Base-by-base conservation (phyloP, 768 basidiomycete species). In the Suillus luteus region DNA sequence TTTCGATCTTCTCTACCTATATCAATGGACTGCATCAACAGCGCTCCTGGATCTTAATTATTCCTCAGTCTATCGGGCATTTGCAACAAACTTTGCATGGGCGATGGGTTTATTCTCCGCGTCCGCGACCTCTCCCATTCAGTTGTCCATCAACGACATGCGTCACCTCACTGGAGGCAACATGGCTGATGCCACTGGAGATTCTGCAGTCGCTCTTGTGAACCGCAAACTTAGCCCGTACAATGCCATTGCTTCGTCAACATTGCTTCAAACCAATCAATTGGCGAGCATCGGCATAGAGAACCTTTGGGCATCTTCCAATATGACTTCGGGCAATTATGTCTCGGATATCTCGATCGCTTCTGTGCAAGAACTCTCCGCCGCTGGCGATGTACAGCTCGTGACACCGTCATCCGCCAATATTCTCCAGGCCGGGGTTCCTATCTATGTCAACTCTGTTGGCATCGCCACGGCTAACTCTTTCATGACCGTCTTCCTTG, bases 61-160 rank as follows among this genome's bases (percentile, higher is more conserved):
- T 72, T 92, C 96, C 1, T 83, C 85, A 46, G 84, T 90, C 14
- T 98, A 95, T 75, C 83, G 87, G 60, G 84, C 90, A 27, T 98
- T 88, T 69, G 81, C 91, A 2, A 81, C 89, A 71, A 98, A 98
- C 71, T 97, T 96, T 68, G 85, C 89, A 0, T 98, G 95, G 95
- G 83, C 92, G 0, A 76, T 96, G 71, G 93, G 93, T 0, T 77
- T 98, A 14, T 84, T 93, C 62, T 75, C 83, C 24, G 74, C 77
- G 38, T 83, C 85, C 1, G 69, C 82, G 2, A 74, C 79, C 12
- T 86, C 87, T 14, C 76, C 82, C 15, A 80, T 97, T 59, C 93
- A 98, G 70, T 72, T 75, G 27, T 86, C 92, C 22, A 95, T 98
- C 70, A 86, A 93, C 70, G 81, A 77, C 67, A 90, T 96, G 89